phyloP scores from a whole-genome alignment of 768 basidiomycete genomes.

The Boletus rubescentipes region DNA sequence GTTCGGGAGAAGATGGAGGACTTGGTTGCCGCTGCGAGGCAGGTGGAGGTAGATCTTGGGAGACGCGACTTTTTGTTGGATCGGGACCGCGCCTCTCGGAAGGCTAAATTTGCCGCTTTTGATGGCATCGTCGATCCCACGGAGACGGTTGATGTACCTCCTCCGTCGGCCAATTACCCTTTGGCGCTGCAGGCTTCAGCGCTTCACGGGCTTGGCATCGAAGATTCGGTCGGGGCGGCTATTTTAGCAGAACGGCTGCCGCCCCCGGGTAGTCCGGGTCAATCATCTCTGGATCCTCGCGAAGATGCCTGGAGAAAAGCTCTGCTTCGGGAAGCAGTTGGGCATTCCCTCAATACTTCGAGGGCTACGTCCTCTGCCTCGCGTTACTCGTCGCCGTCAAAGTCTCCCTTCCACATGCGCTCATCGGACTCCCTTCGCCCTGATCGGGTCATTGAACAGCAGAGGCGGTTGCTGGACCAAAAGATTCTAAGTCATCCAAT shows the following conservation, averaged over 20 bases:
- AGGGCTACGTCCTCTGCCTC: slow-evolving; percentile 43
- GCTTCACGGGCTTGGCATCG: slow-evolving; percentile 67
- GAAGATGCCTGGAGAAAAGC: slow-evolving; percentile 77
- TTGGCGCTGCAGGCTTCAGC: slow-evolving; percentile 77
- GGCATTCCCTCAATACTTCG: slow-evolving; percentile 66
- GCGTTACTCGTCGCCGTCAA: slow-evolving; percentile 37
- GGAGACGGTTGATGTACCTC: slow-evolving; percentile 78
- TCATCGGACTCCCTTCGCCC: slow-evolving; percentile 27
- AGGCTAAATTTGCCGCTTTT: slow-evolving; percentile 36
- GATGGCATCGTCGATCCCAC: slow-evolving; percentile 79
- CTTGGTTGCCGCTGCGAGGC: slow-evolving; percentile 65
- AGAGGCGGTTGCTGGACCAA: slow-evolving; percentile 37
- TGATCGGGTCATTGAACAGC: slow-evolving; percentile 17
- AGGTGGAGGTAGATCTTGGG: slow-evolving; percentile 73
- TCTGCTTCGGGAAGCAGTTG: slow-evolving; percentile 74
- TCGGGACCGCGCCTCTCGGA: slow-evolving; percentile 41
- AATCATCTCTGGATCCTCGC: slow-evolving; percentile 50
- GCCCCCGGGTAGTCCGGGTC: slow-evolving; percentile 60
- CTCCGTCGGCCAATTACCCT: slow-evolving; percentile 63
- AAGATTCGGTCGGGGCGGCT: slow-evolving; percentile 74
- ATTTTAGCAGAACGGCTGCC: slow-evolving; percentile 74
- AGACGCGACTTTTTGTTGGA: slow-evolving; percentile 48
- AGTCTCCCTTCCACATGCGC: slow-evolving; percentile 22
- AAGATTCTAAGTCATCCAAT: slow-evolving; percentile 45
- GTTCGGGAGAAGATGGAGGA: slow-evolving; percentile 81